These are phyloP conservation scores for Leishmania lainsoni DNA, from an alignment of 208 protist species.

Conservation along the genomic window DNA sequence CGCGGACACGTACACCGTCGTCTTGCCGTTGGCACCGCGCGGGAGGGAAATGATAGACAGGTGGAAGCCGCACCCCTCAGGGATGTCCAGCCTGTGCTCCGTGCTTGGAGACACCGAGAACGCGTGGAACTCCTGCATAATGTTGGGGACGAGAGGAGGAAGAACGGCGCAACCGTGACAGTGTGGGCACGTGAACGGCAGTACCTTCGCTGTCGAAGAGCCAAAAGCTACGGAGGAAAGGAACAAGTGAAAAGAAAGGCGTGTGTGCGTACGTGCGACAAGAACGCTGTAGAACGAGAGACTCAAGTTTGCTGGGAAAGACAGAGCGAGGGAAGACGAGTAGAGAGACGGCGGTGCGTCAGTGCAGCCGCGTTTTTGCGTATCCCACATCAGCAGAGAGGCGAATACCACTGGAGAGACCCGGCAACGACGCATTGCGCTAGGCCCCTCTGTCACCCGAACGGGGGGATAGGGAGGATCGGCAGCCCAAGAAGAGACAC, in stretches of 20 bases:
- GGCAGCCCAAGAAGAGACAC: neutral
- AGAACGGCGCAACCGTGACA: neutral
- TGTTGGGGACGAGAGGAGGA: neutral
- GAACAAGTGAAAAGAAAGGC: neutral
- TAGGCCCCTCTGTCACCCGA: no score
- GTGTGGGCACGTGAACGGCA: neutral
- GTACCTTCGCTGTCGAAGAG: neutral
- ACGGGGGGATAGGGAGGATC: neutral
- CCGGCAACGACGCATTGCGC: neutral
- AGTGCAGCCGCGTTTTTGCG: neutral
- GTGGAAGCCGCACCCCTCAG: conserved; percentile 62
- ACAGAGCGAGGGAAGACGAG: neutral
- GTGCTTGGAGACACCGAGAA: conserved; percentile 75
- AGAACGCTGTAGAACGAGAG: no score
- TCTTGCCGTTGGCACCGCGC: conserved; percentile 61
- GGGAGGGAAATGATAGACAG: conserved; percentile 74
- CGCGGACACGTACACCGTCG: conserved; percentile 77
- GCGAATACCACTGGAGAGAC: neutral
- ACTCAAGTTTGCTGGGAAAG: no score
- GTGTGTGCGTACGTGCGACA: conserved; percentile 7
- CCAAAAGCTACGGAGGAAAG: neutral
- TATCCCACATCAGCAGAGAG: neutral
- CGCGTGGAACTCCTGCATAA: conserved; percentile 84
- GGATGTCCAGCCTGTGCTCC: conserved; percentile 65
- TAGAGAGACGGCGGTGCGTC: neutral